Evolutionary conservation across 345 rosid species (phyloP), one percentile per base, ranked within the genome.

Genomic region (Euphorbia tirucalli): DNA sequence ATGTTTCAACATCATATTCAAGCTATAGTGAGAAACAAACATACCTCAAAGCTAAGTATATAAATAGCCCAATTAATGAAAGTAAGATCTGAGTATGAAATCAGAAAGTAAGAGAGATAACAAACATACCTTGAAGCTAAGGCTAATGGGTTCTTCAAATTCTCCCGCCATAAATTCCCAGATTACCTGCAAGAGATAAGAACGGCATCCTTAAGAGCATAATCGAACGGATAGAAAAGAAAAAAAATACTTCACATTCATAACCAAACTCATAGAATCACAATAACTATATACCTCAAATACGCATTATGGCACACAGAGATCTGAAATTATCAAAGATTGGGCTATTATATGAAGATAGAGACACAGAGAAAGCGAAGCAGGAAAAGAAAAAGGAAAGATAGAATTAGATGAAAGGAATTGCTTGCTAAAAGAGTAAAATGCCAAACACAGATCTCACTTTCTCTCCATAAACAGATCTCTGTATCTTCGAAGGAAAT

Each of bases 101-200:
- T 15, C 1, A 22, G 3, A 16, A 62, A 61, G 39, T 37, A n/a
- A 60, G 1, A 16, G 13, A 13, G 10, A 48, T 9, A 48, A 31
- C 8, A 27, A 41, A 4, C 16, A 50, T 74, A 90, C 98, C 93
- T 85, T 87, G 76, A 88, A 88, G 71, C 84, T 75, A 76, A 87
- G 63, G 75, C 76, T 61, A 69, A 77, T 81, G n/a, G 96, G 84
- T 5, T 90, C 93, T 81, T 87, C 84, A 71, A 84, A 72, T 71
- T 91, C 90, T 64, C 87, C 90, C 24, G 89, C 87, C 98, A 90
- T 92, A 72, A 41, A 64, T 68, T 16, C 65, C 56, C 68, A 48
- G 66, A 58, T 31, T 44, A 73, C 74, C 78, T 69, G 77, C 64
- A 19, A 39, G 11, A 0, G 1, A 46, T 46, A n/a, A n/a, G 46